Base-by-base conservation (phyloP, 768 basidiomycete species). In the Daedaleopsis nitida region DNA sequence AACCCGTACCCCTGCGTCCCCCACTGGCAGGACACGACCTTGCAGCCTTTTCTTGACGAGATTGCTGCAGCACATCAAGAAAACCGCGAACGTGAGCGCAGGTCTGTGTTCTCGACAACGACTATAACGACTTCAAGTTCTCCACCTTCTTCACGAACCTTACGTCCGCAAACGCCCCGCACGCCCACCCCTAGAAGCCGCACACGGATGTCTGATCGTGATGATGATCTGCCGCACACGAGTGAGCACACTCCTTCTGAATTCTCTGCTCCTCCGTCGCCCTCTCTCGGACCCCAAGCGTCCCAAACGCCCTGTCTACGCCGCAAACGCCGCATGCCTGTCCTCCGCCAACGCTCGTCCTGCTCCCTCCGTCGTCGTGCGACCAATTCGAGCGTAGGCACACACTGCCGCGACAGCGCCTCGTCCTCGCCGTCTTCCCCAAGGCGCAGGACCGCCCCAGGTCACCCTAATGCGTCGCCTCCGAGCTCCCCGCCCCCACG, bases 291-390 rank as follows among this genome's bases (percentile, higher is more conserved):
- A 39, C 37, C 23, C 23, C 47, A 21, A 11, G 7, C 52, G 21
- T 55, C 60, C 32, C 54, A 57, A 32, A 44, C 52, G 37, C 65
- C 59, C 3, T 59, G 58, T 7, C 52, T 68, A 32, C 65, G 65
- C 32, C 62, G 63, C 27, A 68, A 66, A 44, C 62, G 58, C 34
- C 56, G 62, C 52, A 65, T 68, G 62, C 56, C 62, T 23, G 54
- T 64, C n/a, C 57, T 65, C 13, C 60, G 62, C n/a, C 60, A 66
- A 48, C 65, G 63, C 32, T 72, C 70, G 13, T 68, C 68, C 1
- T 60, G 67, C 43, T 67, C 70, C n/a, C 61, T 72, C 13, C 67
- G 69, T 14, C 60, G 55, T 6, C 66, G 65, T 38, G 43, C 64
- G 13, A 60, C 57, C 35, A 58, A 51, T 9, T 59, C 60, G 1